A percentile compares a stretch with the other conserved stretches of the same genome.
Evolutionary conservation across 495 filamentous ascomycete genomes (phyloP).

Genomic region (Cryomyces minteri): DNA sequence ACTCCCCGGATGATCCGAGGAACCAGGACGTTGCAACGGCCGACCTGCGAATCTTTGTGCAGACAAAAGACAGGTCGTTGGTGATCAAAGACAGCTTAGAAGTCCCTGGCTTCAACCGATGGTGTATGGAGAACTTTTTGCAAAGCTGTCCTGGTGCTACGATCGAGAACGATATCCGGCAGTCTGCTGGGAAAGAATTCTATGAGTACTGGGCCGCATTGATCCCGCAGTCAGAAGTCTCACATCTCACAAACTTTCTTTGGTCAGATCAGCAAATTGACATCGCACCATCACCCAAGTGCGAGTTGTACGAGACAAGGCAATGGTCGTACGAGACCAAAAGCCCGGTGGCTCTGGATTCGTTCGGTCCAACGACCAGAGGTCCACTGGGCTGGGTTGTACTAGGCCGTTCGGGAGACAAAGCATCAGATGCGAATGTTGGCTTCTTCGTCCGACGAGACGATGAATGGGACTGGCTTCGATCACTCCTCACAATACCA

Average conservation of each 20-base stretch:
- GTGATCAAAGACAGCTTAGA: constrained; percentile 10
- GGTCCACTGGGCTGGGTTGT: constrained; percentile 29
- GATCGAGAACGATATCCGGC: constrained; percentile 12
- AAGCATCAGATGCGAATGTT: constrained; percentile 30
- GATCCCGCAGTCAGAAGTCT: constrained; percentile 10
- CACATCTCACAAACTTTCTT: constrained; percentile 10
- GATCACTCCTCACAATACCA: constrained; percentile 23
- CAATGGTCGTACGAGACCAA: constrained; percentile 20
- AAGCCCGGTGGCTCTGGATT: constrained; percentile 6
- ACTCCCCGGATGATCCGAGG: constrained; percentile 13
- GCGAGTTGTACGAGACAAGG: constrained; percentile 17
- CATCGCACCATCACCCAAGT: constrained; percentile 20
- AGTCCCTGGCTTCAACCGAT: constrained; percentile 9
- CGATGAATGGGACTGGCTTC: constrained; percentile 33
- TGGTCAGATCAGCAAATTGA: constrained; percentile 2
- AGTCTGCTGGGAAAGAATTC: constrained; percentile 10
- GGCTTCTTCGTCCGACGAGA: constrained; percentile 32
- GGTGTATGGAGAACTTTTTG: constrained; percentile 12
- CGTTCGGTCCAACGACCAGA: constrained; percentile 24
- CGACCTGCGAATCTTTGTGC: constrained; percentile 16
- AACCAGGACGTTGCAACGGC: constrained; percentile 16
- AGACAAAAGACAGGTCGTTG: constrained; percentile 12
- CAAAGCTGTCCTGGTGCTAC: constrained; percentile 9
- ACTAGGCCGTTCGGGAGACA: constrained; percentile 33
- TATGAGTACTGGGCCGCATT: constrained; percentile 15